Evolutionary conservation across 2,329 filamentous ascomycete genomes (phyloP).

Genomic region (Ceratocystis ficicola): DNA sequence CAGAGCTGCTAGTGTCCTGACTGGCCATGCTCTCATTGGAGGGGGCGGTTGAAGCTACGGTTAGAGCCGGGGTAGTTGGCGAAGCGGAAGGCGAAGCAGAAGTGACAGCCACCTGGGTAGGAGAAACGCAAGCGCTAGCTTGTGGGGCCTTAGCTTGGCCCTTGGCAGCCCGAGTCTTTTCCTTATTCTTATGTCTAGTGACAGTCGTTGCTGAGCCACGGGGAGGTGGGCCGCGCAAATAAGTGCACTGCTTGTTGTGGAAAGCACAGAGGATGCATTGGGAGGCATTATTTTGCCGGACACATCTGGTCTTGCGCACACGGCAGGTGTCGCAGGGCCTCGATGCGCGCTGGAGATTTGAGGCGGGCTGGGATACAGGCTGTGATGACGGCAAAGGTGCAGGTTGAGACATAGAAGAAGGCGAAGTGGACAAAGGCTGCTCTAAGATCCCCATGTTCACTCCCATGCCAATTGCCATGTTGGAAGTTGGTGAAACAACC

Average conservation of each 20-base stretch:
- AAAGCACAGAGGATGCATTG: constrained; percentile 54
- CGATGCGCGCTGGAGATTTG: constrained; percentile 18
- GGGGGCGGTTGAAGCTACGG: not conserved
- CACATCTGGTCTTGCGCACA: constrained; percentile 53
- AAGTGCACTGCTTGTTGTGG: constrained; percentile 55
- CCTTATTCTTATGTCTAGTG: constrained; percentile 25
- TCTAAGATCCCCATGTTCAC: constrained; percentile 9
- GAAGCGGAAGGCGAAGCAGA: not conserved
- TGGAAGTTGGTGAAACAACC: not conserved
- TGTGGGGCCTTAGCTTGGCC: constrained; percentile 20
- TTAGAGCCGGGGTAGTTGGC: not conserved
- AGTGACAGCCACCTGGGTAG: not conserved
- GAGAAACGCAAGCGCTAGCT: constrained; percentile 12
- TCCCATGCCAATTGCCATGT: constrained; percentile 12
- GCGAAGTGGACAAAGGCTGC: constrained; percentile 4
- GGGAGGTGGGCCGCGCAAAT: constrained; percentile 35
- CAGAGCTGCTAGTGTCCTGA: not conserved
- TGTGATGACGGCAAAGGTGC: not conserved
- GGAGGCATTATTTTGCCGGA: constrained; percentile 46
- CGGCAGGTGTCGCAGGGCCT: constrained; percentile 54
- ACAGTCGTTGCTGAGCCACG: constrained; percentile 27
- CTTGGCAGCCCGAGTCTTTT: constrained; percentile 20
- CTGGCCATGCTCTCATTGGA: not conserved
- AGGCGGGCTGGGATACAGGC: not conserved
- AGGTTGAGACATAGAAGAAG: constrained; percentile 10